Evolutionary conservation across 2,329 filamentous ascomycete genomes (phyloP).

Genomic region (Trichoderma semiorbis): DNA sequence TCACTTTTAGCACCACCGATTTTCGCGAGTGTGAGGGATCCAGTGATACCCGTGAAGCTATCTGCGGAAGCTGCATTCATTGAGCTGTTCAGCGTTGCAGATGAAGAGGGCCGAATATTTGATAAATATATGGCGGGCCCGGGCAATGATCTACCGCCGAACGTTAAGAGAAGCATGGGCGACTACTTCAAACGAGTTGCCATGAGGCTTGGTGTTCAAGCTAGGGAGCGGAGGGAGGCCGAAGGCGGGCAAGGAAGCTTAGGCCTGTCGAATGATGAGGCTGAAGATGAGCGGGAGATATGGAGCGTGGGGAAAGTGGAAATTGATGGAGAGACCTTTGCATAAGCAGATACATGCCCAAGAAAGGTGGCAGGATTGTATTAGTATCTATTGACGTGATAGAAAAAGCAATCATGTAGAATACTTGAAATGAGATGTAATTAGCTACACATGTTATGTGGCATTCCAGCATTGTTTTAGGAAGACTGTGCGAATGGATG

Average conservation of each 20-base stretch:
- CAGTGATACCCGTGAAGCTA: slow-evolving; percentile 91
- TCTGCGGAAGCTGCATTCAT: slow-evolving; percentile 94
- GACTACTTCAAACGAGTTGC: slow-evolving; percentile 98
- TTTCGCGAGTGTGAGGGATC: slow-evolving; percentile 85
- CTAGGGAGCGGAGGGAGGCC: slow-evolving; percentile 82
- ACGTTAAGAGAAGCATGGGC: slow-evolving; percentile 81
- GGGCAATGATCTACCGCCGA: slow-evolving; percentile 62
- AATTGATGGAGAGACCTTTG: slow-evolving; percentile 58
- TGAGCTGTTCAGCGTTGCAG: slow-evolving; percentile 82
- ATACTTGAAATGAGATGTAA: neutral
- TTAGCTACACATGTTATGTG: neutral
- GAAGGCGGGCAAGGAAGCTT: slow-evolving; percentile 85
- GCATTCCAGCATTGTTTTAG: neutral
- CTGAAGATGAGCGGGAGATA: slow-evolving; percentile 91
- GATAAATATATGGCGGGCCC: slow-evolving; percentile 81
- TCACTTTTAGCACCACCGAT: slow-evolving; percentile 75
- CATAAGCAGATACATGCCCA: neutral
- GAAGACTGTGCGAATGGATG: neutral
- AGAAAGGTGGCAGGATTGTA: neutral
- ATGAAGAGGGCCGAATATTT: slow-evolving; percentile 81
- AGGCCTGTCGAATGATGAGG: slow-evolving; percentile 83
- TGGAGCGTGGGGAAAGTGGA: slow-evolving; percentile 94
- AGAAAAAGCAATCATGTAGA: neutral
- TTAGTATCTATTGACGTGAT: neutral
- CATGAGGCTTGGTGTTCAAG: slow-evolving; percentile 77